phyloP scores from a whole-genome alignment of 2,329 filamentous ascomycete species.

The Metarhizium humberi region DNA sequence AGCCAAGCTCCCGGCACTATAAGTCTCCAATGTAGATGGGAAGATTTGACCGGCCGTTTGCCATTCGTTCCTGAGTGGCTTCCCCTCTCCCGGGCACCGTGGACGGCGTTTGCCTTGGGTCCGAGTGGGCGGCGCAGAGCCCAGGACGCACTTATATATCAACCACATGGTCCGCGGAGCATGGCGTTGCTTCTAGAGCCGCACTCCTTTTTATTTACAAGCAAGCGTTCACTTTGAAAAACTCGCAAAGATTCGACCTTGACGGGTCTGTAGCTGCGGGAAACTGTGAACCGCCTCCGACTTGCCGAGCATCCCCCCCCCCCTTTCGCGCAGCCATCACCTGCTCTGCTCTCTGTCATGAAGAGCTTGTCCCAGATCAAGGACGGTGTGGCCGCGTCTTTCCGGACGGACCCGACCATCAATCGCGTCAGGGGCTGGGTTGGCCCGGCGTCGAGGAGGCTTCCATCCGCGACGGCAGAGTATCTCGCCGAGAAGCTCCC shows the following conservation, averaged over 20 bases:
- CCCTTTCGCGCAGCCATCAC: too few species aligned
- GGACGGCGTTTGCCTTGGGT: not conserved
- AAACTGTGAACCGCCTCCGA: not conserved
- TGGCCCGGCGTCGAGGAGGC: slow-evolving; percentile 13
- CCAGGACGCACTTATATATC: not conserved
- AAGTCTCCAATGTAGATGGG: too few species aligned
- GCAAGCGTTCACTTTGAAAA: too few species aligned
- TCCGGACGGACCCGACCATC: slow-evolving; percentile 17
- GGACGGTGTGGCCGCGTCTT: slow-evolving; percentile 10
- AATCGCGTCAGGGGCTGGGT: slow-evolving; percentile 16
- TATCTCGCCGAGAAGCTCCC: slow-evolving; percentile 54
- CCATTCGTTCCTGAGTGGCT: too few species aligned
- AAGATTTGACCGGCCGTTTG: too few species aligned
- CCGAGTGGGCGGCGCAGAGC: not conserved
- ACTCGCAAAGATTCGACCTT: too few species aligned
- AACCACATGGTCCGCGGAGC: not conserved
- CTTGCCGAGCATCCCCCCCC: too few species aligned
- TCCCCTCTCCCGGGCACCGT: not conserved
- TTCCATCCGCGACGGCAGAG: slow-evolving; percentile 43
- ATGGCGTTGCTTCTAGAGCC: not conserved
- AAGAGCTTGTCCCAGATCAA: slow-evolving; percentile 11
- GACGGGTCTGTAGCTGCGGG: not conserved
- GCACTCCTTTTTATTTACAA: not conserved
- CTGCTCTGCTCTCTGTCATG: slow-evolving; percentile 6
- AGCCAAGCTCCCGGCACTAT: not conserved